Evolutionary conservation across 306 rosid genomes (phyloP).

Genomic region (Lablab purpureus): DNA sequence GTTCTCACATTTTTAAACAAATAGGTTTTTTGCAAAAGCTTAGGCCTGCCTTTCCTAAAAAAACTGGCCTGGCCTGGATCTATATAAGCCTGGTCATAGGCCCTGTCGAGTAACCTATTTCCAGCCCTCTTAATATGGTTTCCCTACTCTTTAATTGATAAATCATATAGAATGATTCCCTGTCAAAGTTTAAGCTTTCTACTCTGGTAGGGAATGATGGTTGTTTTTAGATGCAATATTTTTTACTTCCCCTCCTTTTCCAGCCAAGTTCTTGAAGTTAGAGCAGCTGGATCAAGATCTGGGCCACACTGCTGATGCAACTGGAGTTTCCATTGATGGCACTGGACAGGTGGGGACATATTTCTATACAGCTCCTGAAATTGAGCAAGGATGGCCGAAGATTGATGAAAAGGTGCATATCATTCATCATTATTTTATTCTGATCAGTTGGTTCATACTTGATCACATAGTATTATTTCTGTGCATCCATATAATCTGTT

Average conservation of each 20-base stretch:
- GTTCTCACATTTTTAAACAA: no score
- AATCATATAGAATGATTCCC: constrained; percentile 8
- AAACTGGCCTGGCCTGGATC: no score
- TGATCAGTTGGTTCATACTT: constrained; percentile 12
- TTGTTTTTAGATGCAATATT: constrained; percentile 28
- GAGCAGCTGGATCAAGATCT: constrained; percentile 95
- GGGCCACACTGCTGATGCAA: constrained; percentile 67
- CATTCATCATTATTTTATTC: constrained; percentile 12
- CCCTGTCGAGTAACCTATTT: background rate
- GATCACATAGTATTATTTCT: constrained; percentile 35
- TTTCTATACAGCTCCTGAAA: constrained; percentile 98
- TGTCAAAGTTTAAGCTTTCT: constrained; percentile 9
- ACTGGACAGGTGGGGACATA: constrained; percentile 98
- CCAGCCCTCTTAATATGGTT: constrained; percentile 30
- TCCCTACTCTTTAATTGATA: constrained; percentile 33
- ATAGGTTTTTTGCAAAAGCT: no score
- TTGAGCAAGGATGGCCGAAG: constrained; percentile 99
- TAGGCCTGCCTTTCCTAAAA: no score
- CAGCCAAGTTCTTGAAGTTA: constrained; percentile 97
- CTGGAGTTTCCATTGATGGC: constrained; percentile 87
- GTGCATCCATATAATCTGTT: constrained; percentile 30
- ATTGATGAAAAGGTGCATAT: constrained; percentile 90
- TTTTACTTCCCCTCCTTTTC: constrained; percentile 29
- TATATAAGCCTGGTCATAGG: no score
- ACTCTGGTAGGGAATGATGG: constrained; percentile 19